Evolutionary conservation across 2,329 filamentous ascomycete genomes (phyloP).

Genomic region (Cladosporium oxysporum): DNA sequence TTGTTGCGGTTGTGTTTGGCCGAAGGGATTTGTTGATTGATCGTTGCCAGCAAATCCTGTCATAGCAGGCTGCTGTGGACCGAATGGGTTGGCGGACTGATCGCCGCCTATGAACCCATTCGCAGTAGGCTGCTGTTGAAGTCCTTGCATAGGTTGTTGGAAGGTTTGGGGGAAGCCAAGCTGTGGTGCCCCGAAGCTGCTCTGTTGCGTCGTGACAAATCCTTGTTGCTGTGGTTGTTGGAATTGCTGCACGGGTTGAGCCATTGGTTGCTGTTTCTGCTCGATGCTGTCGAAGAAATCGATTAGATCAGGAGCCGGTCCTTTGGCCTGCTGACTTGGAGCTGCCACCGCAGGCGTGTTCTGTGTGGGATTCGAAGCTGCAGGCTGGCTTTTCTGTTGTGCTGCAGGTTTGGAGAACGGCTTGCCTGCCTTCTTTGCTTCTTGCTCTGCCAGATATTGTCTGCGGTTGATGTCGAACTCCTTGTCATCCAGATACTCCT

Average conservation of each 20-base stretch:
- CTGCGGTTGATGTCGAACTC: conserved; percentile 93
- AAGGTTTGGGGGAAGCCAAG: conserved; percentile 24
- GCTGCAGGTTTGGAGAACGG: conserved; percentile 31
- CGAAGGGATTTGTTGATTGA: conserved; percentile 43
- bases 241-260: conserved; percentile 35
- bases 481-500: conserved; percentile 91
- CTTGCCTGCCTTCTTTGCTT: conserved; percentile 62
- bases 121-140: conserved; percentile 44
- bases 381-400: conserved; percentile 36
- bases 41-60: conserved; percentile 30
- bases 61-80: conserved; percentile 44
- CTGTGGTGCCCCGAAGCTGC: conserved; percentile 28
- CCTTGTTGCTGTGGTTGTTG: conserved; percentile 34
- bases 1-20: conserved; percentile 31
- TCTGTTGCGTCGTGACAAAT: conserved; percentile 29
- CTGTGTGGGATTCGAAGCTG: conserved; percentile 39
- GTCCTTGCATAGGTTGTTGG: conserved; percentile 18
- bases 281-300: conserved; percentile 96
- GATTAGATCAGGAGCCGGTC: conserved; percentile 75
- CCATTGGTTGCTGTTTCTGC: conserved; percentile 71
- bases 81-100: conserved; percentile 15
- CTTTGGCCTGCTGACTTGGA: conserved; percentile 49
- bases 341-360: conserved; percentile 40
- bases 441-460: conserved; percentile 87
- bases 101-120: conserved; percentile 30